Evolutionary conservation across 2,329 filamentous ascomycete genomes (phyloP), one percentile per base, ranked within the genome.

Genomic region (Didymosphaeria variabile): DNA sequence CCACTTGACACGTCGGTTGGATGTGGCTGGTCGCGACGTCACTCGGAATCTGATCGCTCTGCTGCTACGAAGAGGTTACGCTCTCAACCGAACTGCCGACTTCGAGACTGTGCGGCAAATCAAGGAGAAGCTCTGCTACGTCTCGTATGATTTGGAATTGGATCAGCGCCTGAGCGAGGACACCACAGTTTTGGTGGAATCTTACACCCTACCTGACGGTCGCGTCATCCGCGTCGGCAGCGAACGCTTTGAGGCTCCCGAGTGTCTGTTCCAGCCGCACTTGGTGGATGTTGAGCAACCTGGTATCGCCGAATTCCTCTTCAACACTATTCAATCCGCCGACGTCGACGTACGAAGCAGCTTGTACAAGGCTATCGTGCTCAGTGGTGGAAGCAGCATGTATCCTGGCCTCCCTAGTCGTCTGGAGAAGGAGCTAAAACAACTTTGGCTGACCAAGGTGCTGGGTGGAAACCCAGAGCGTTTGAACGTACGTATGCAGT

Each of bases 51-150:
- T 99, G 67, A 99, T 99, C 79, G 93, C 93, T 54, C 90, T 99
- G 53, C 90, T 99, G 21, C 87, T 97, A 60, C 92, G 95, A 74
- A 89, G 95, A 70, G 95, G 95, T 47, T 99, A 99, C 80, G 93
- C 95, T 38, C 88, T 99, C 65, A 99, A 99, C 87, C 89, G 95
- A 79, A 99, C 95, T 13, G 95, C 95, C 77, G 95, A 99, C 79
- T 99, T 99, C 80, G 95, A 99, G 82, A 99, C 95, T 4, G 95
- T 99, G 59, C 74, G 95, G 64, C 94, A 98, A 80, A 98, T 99
- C 84, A 99, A 99, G 84, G 95, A 99, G 86, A 99, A 99, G 86
- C 91, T 99, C 55, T 98, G 95, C 86, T 99, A 99, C 79, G 94
- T 99, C 59, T 97, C 94, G 13, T 99, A 98, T 84, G 95, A 99